Conservation (phyloP, 2,329 filamentous ascomycete genomes). For the Aureobasidium sp. region DNA sequence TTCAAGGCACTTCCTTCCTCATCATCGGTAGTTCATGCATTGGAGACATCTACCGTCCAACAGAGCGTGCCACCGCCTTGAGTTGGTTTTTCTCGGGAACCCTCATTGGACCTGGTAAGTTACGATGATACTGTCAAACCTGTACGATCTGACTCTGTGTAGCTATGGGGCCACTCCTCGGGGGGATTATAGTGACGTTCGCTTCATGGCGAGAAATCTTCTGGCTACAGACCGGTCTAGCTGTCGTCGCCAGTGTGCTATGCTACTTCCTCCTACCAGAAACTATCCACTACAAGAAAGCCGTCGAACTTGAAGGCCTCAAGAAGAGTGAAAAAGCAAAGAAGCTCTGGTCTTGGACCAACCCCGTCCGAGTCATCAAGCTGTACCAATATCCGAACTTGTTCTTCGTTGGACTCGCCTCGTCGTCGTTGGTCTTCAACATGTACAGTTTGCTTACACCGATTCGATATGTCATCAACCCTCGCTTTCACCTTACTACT, state of each 20-base stretch:
- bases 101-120: slow-evolving; percentile 66
- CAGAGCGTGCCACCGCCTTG: slow-evolving; percentile 75
- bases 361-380: slow-evolving; percentile 69
- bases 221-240: slow-evolving; percentile 78
- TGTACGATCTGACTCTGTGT: neutral
- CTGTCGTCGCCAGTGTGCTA: slow-evolving; percentile 63
- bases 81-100: slow-evolving; percentile 79
- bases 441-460: slow-evolving; percentile 75
- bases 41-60: slow-evolving; percentile 61
- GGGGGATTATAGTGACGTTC: slow-evolving; percentile 82
- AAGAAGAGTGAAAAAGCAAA: slow-evolving; percentile 52
- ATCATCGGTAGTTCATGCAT: slow-evolving; percentile 77
- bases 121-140: neutral
- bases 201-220: slow-evolving; percentile 79
- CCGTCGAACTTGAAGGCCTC: slow-evolving; percentile 67
- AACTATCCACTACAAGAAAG: slow-evolving; percentile 73
- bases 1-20: slow-evolving; percentile 79
- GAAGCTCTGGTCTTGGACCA: slow-evolving; percentile 69
- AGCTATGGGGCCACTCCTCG: slow-evolving; percentile 74
- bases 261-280: slow-evolving; percentile 76
- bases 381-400: slow-evolving; percentile 77
- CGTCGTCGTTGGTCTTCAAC: slow-evolving; percentile 74
- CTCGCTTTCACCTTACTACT: slow-evolving; percentile 72
- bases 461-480: slow-evolving; percentile 79
- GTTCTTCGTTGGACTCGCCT: slow-evolving; percentile 66